Evolutionary conservation across 1,284 basidiomycete genomes (phyloP).

Genomic region (Volvariella volvacea): DNA sequence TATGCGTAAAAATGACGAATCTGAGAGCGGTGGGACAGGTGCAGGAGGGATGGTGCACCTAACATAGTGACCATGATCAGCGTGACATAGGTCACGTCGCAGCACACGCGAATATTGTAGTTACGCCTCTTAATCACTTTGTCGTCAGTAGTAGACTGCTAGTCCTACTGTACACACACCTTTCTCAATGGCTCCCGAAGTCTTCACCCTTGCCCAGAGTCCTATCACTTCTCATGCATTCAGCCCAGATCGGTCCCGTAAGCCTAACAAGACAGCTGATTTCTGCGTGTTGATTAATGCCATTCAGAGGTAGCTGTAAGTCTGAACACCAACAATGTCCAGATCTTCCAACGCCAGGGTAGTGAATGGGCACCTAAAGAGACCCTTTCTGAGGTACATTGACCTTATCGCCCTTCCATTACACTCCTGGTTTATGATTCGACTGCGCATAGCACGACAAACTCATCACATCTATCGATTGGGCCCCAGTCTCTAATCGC

Average conservation of each 20-base stretch:
- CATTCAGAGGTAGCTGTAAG: slow-evolving; percentile 83
- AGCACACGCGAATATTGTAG: not conserved
- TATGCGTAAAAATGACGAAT: slow-evolving; percentile 25
- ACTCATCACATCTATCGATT: slow-evolving; percentile 96
- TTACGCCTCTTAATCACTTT: not conserved
- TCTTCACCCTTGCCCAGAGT: slow-evolving; percentile 72
- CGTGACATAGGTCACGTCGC: not conserved
- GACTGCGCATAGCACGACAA: slow-evolving; percentile 88
- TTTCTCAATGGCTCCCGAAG: slow-evolving; percentile 67
- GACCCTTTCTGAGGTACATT: slow-evolving; percentile 78
- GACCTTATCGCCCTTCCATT: not conserved
- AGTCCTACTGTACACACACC: slow-evolving; percentile 54
- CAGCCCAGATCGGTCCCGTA: slow-evolving; percentile 84
- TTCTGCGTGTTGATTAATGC: not conserved
- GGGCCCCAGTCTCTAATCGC: slow-evolving; percentile 94
- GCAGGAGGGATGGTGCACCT: slow-evolving; percentile 2
- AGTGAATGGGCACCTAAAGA: slow-evolving; percentile 75
- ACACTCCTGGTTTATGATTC: slow-evolving; percentile 4
- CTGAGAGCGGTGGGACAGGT: slow-evolving; percentile 9
- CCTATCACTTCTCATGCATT: slow-evolving; percentile 92
- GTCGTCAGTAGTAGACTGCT: slow-evolving; percentile 71
- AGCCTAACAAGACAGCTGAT: slow-evolving; percentile 21
- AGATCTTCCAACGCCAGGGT: slow-evolving; percentile 70
- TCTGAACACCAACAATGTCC: slow-evolving; percentile 85
- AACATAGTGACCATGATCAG: not conserved